Conservation (phyloP, 306 rosid genomes). For the Prunus persica region Prunus_persica_NCBIv2 NC_034015.1:16218501-16219000, state of each 20-base stretch:
- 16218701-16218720: too few relatives aligned
- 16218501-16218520: fast-evolving
- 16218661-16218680: neutral
- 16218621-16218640: neutral
- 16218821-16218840: neutral
- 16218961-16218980: conserved; percentile 10
- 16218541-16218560: neutral
- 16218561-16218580: neutral
- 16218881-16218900: neutral
- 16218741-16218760: neutral
- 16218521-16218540: neutral
- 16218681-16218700: too few relatives aligned
- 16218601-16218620: neutral
- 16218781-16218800: neutral
- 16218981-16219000: neutral
- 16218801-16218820: too few relatives aligned
- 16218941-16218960: conserved; percentile 7
- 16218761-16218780: neutral
- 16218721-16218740: too few relatives aligned
- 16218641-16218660: neutral
- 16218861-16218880: too few relatives aligned
- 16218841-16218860: neutral
- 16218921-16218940: neutral
- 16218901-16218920: neutral
- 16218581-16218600: neutral